These are phyloP conservation scores for Vanrija pseudolonga DNA, from an alignment of 1,284 basidiomycete species.

Conservation along the genomic window DNA sequence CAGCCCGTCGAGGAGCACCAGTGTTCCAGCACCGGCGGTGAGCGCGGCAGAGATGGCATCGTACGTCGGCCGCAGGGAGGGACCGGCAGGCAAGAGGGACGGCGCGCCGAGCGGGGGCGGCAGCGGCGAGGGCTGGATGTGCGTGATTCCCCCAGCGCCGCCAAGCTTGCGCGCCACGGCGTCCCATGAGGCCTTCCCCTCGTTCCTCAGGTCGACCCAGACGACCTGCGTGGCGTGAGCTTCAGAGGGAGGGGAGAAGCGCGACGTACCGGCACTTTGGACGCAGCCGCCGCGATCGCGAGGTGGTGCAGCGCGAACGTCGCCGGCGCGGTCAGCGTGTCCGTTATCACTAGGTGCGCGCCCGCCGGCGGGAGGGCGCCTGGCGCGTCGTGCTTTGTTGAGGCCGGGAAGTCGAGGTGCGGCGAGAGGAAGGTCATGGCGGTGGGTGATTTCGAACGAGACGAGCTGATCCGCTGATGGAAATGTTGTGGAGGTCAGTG, in stretches of 20 bases:
- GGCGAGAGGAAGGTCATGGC: constrained; percentile 26
- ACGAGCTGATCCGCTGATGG: too few relatives aligned
- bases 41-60: constrained; percentile 11
- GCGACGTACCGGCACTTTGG: constrained; percentile 17
- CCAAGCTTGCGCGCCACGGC: constrained; percentile 7
- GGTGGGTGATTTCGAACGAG: too few relatives aligned
- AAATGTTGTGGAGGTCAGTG: too few relatives aligned
- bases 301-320: constrained; percentile 43
- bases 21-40: not conserved
- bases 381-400: not conserved
- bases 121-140: constrained; percentile 28
- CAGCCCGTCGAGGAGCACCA: constrained; percentile 45
- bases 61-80: constrained; percentile 27
- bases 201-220: constrained; percentile 41
- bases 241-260: not conserved
- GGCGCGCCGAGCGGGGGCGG: constrained; percentile 8
- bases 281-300: constrained; percentile 24
- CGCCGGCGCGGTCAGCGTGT: constrained; percentile 39
- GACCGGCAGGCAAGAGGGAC: constrained; percentile 23
- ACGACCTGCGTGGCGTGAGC: constrained; percentile 14
- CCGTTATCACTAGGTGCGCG: constrained; percentile 41
- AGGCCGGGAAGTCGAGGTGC: constrained; percentile 29
- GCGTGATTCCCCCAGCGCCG: constrained; percentile 16
- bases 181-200: constrained; percentile 33
- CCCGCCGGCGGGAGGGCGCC: constrained; percentile 31